These are phyloP conservation scores for Amanita exitialis DNA, from an alignment of 768 basidiomycete species.

Conservation along the genomic window DNA sequence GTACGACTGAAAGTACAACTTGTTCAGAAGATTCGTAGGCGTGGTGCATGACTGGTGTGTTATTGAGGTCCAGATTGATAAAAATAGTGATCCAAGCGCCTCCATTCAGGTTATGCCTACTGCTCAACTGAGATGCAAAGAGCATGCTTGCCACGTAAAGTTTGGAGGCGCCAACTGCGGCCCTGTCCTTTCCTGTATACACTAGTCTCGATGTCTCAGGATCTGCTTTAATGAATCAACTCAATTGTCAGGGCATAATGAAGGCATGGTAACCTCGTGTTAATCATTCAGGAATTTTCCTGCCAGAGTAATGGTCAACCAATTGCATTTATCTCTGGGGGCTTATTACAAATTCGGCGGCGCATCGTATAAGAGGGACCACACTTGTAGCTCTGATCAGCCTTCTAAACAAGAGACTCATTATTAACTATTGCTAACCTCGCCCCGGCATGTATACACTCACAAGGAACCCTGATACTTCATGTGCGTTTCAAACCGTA, in stretches of 20 bases:
- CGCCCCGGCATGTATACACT: not conserved
- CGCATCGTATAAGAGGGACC: too few relatives aligned
- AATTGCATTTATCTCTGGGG: not conserved
- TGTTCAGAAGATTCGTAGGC: slow-evolving; percentile 67
- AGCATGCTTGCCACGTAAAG: not conserved
- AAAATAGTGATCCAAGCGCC: not conserved
- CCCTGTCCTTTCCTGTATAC: not conserved
- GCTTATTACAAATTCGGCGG: too few relatives aligned
- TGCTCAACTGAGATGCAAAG: too few relatives aligned
- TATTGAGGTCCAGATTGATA: not conserved
- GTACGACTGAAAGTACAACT: slow-evolving; percentile 78
- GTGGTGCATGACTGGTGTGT: slow-evolving; percentile 43
- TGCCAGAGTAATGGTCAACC: not conserved
- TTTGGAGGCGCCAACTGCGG: not conserved
- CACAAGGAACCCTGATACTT: not conserved
- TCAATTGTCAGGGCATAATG: not conserved
- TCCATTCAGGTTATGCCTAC: too few relatives aligned
- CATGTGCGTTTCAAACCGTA: not conserved
- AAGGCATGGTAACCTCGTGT: not conserved
- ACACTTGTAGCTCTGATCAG: not conserved
- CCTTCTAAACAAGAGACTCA: not conserved
- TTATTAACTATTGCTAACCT: not conserved
- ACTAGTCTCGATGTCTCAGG: not conserved
- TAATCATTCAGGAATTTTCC: not conserved
- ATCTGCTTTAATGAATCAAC: not conserved